phyloP scores from a whole-genome alignment of 768 basidiomycete species.

The Suillus occidentalis region DNA sequence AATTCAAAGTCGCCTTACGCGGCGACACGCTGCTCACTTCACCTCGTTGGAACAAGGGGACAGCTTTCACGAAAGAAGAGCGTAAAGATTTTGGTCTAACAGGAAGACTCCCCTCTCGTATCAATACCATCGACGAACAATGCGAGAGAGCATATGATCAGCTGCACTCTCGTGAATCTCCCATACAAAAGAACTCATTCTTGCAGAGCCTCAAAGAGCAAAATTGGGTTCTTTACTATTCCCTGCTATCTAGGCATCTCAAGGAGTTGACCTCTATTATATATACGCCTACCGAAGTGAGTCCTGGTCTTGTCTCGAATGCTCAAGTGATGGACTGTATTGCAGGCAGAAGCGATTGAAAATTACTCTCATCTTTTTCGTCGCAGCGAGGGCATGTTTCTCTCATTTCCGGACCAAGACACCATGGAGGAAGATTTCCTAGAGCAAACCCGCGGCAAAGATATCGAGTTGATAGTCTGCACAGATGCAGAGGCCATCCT shows the following conservation, averaged over 20 bases:
- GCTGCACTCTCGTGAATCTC: conserved; percentile 36
- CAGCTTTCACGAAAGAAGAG: conserved; percentile 69
- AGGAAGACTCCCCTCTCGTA: conserved; percentile 48
- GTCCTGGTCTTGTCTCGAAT: conserved; percentile 15
- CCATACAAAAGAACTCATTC: conserved; percentile 71
- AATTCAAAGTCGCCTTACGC: conserved; percentile 49
- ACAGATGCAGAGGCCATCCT: conserved; percentile 86
- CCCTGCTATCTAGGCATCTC: conserved; percentile 57
- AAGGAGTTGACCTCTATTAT: conserved; percentile 64
- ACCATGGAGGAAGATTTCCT: conserved; percentile 78
- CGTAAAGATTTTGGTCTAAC: conserved; percentile 65
- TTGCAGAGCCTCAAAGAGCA: conserved; percentile 74
- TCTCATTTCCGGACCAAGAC: conserved; percentile 60
- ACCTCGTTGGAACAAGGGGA: conserved; percentile 79
- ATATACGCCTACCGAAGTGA: conserved; percentile 79
- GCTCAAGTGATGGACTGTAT: not conserved
- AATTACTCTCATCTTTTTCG: conserved; percentile 86
- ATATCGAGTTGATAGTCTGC: conserved; percentile 79
- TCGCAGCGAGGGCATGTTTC: conserved; percentile 73
- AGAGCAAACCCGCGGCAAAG: conserved; percentile 56
- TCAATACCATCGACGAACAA: conserved; percentile 75
- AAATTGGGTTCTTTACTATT: conserved; percentile 82
- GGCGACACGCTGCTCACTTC: conserved; percentile 63
- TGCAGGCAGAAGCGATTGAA: conserved; percentile 75
- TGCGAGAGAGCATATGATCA: conserved; percentile 73